Conservation (phyloP, 2,329 filamentous ascomycete genomes). For the Fusarium sp. region DNA sequence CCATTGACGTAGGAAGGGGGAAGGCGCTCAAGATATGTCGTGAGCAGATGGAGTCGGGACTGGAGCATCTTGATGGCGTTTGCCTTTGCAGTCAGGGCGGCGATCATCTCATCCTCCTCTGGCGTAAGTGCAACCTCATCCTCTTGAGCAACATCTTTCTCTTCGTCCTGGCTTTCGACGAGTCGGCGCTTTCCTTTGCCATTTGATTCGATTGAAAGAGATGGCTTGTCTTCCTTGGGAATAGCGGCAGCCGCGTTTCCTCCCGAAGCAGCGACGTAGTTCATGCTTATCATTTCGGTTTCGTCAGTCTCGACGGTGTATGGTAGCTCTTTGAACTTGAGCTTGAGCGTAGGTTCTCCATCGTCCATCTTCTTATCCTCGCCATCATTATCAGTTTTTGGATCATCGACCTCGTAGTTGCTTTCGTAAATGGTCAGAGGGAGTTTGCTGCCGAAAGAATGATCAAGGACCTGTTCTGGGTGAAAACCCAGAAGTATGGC, state of each 20-base stretch:
- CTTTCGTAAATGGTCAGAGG: slow-evolving; percentile 93
- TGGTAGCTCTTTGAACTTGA: slow-evolving; percentile 84
- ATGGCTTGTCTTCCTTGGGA: slow-evolving; percentile 56
- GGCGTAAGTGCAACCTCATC: slow-evolving; percentile 61
- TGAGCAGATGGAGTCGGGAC: slow-evolving; percentile 76
- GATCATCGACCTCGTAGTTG: slow-evolving; percentile 76
- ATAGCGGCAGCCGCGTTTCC: slow-evolving; percentile 77
- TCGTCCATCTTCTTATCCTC: slow-evolving; percentile 81
- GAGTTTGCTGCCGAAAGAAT: slow-evolving; percentile 78
- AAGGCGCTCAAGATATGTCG: slow-evolving; percentile 79
- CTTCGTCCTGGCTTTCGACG: slow-evolving; percentile 48
- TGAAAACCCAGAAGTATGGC: slow-evolving; percentile 91
- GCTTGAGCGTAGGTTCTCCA: slow-evolving; percentile 63
- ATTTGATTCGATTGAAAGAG: slow-evolving; percentile 59
- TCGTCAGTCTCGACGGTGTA: slow-evolving; percentile 94
- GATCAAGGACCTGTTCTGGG: slow-evolving; percentile 65
- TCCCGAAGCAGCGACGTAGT: slow-evolving; percentile 87
- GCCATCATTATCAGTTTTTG: slow-evolving; percentile 58
- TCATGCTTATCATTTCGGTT: slow-evolving; percentile 97
- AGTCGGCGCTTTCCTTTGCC: slow-evolving; percentile 63
- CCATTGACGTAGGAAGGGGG: slow-evolving; percentile 72
- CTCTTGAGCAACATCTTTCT: slow-evolving; percentile 44
- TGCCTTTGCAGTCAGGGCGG: slow-evolving; percentile 81
- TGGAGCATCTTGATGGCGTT: slow-evolving; percentile 96
- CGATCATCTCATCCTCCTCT: slow-evolving; percentile 71